These are phyloP conservation scores for Suillus hirtellus DNA, from an alignment of 768 basidiomycete genomes.

Conservation along the genomic window DNA sequence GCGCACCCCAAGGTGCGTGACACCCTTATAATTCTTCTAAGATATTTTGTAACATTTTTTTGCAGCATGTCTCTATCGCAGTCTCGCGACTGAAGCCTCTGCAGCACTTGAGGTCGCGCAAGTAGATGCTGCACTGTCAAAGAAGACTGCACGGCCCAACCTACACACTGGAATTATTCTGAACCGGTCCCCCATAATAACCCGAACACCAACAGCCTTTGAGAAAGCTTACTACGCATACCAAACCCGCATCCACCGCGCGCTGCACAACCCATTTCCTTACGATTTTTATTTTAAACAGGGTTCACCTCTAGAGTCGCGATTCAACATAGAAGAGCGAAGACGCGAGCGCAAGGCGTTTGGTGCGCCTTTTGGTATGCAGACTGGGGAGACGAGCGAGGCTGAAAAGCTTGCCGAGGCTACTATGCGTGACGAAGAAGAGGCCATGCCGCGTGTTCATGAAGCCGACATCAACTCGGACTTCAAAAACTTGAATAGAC, in stretches of 20 bases:
- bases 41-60: not conserved
- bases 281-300: slow-evolving; percentile 93
- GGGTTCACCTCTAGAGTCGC: slow-evolving; percentile 80
- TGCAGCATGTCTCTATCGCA: slow-evolving; percentile 31
- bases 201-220: slow-evolving; percentile 69
- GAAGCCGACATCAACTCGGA: slow-evolving; percentile 62
- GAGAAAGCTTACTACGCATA: slow-evolving; percentile 83
- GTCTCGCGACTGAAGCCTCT: slow-evolving; percentile 45
- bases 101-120: not conserved
- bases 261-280: slow-evolving; percentile 86
- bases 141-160: slow-evolving; percentile 33
- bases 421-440: slow-evolving; percentile 62
- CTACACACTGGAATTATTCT: slow-evolving; percentile 69
- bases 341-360: slow-evolving; percentile 73
- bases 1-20: slow-evolving; percentile 30
- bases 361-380: slow-evolving; percentile 57
- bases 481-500: slow-evolving; percentile 75
- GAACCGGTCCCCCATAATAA: slow-evolving; percentile 76
- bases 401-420: slow-evolving; percentile 58
- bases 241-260: slow-evolving; percentile 79
- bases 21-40: no score
- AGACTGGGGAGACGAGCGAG: slow-evolving; percentile 44
- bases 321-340: slow-evolving; percentile 76
- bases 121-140: slow-evolving; percentile 26
- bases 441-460: slow-evolving; percentile 60